Base-by-base conservation (phyloP, 495 filamentous ascomycete genomes). In the Acidomyces sp. region DNA sequence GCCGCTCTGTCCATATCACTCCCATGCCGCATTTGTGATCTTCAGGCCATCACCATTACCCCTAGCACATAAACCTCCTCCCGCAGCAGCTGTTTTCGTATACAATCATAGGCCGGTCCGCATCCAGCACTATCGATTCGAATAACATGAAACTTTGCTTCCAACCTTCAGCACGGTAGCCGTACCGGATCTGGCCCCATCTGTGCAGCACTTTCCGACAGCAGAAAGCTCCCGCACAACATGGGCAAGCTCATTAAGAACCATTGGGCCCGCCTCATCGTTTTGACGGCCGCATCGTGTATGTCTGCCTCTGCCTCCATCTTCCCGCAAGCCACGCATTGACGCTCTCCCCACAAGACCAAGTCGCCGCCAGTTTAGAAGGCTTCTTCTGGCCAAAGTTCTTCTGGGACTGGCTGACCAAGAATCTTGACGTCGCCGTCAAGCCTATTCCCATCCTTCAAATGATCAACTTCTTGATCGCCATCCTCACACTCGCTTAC, bases 171-270 rank as follows among this genome's bases (percentile, higher is more conserved):
- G n/a, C n/a, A n/a, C n/a, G n/a, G n/a, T n/a, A n/a, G n/a, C n/a
- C n/a, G n/a, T n/a, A n/a, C n/a, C n/a, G n/a, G n/a, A n/a, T n/a
- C n/a, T 28, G 23, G 38, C 38, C 22, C 29, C 17, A 20, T 6
- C 10, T 34, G 3, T 26, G 23, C 4, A 16, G 37, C 18, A 13
- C 22, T 5, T n/a, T 35, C 25, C 9, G 26, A 9, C 26, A 29
- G 26, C 26, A n/a, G n/a, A n/a, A n/a, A n/a, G n/a, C n/a, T n/a
- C n/a, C 15, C 26, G 32, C 39, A 27, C 60, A 70, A 55, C 53
- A 97, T 97, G 90, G 90, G 90, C 60, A 84, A 77, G 56, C 76
- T 97, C 48, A 97, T 97, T 67, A 96, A 95, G 68, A 96, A 96
- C 68, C 90, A 97, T 67, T 93, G 87, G 83, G 92, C 83, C 37